A percentile compares a stretch with the other conserved stretches of the same genome.
Evolutionary conservation across 495 filamentous ascomycete species (phyloP).

Genomic region (Xylaria intraflava): DNA sequence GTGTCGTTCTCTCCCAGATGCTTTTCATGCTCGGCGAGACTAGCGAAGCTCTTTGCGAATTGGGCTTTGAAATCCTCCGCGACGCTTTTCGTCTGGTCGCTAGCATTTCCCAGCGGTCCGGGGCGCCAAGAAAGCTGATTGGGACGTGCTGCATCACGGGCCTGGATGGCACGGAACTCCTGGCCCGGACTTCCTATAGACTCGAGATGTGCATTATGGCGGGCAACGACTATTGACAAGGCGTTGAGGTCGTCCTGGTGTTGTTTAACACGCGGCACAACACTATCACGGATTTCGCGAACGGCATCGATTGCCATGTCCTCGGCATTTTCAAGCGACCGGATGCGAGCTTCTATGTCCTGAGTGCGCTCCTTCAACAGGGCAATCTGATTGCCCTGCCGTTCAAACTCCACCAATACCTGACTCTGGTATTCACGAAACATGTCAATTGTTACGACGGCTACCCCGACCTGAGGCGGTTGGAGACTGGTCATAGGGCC

Average conservation of each 20-base stretch:
- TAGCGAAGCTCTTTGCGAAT: constrained; percentile 5
- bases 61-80: constrained; percentile 7
- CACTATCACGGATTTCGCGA: constrained; percentile 5
- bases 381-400: neutral
- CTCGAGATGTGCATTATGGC: neutral
- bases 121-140: constrained; percentile 5
- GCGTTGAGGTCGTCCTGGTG: neutral
- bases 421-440: constrained; percentile 7
- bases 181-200: neutral
- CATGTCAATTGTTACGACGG: constrained; percentile 10
- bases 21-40: constrained; percentile 3
- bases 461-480: constrained; percentile 8
- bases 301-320: constrained; percentile 12
- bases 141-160: neutral
- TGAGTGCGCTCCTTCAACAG: constrained; percentile 4
- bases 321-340: constrained; percentile 9
- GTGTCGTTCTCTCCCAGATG: neutral
- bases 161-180: constrained; percentile 6
- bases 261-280: constrained; percentile 3
- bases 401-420: constrained; percentile 4
- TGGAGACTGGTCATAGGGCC: constrained; percentile 8
- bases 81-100: constrained; percentile 4
- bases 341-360: constrained; percentile 5
- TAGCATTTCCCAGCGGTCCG: constrained; percentile 1
- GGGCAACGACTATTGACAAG: neutral